Percentiles rank a stretch among this genome's conserved stretches.
Conservation (phyloP, 73 alveolate species). For the Blepharisma japonicum region DNA sequence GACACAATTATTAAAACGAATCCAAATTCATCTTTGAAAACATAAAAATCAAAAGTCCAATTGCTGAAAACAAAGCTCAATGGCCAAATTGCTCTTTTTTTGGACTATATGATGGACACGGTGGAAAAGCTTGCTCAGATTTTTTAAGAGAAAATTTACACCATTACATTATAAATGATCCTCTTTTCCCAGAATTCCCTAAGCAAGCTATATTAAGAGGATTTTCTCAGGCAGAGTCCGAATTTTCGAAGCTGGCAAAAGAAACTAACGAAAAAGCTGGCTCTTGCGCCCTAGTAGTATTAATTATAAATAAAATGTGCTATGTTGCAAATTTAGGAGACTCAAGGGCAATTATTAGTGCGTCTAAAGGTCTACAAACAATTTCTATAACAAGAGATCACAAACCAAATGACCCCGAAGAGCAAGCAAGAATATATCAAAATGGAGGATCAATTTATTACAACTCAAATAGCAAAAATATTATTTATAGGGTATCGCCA, state of each 20-base stretch:
- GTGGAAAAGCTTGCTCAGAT: constrained; percentile 96
- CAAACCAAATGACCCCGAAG: not conserved
- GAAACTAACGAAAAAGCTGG: constrained; percentile 88
- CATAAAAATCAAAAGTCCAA: not conserved
- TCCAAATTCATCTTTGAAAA: constrained; percentile 23
- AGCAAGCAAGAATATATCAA: not conserved
- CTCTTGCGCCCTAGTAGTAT: constrained; percentile 89
- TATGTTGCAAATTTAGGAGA: constrained; percentile 98
- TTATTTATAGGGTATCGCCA: constrained; percentile 85
- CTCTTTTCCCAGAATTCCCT: constrained; percentile 71
- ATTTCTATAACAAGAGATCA: constrained; percentile 35
- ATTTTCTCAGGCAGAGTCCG: constrained; percentile 83
- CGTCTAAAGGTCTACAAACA: constrained; percentile 55
- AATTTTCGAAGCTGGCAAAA: constrained; percentile 65
- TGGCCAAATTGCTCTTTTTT: constrained; percentile 91
- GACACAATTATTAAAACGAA: not conserved
- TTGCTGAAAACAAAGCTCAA: not conserved
- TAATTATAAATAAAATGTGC: constrained; percentile 77
- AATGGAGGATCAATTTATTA: constrained; percentile 40
- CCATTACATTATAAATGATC: constrained; percentile 59
- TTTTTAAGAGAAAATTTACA: constrained; percentile 92
- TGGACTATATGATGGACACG: constrained; percentile 99
- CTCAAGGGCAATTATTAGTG: constrained; percentile 77
- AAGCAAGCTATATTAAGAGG: constrained; percentile 90
- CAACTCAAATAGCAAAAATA: not conserved